Percentiles rank a stretch among this genome's conserved stretches.
phyloP scores from a whole-genome alignment of 176 grass and related monocot genomes.

The Lolium rigidum region DNA sequence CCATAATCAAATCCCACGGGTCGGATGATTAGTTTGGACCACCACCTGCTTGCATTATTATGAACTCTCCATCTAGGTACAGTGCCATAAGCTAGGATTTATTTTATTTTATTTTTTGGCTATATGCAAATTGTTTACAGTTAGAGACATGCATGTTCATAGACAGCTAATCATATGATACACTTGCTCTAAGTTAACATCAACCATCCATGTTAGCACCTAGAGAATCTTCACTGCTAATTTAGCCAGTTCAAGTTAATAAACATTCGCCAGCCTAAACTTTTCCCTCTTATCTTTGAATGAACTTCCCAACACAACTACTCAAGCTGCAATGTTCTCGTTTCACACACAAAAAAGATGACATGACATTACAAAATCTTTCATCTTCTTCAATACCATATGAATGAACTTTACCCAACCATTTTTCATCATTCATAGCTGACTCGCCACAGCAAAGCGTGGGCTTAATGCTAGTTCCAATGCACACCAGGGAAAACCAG shows the following conservation, averaged over 20 bases:
- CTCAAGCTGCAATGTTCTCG: neutral
- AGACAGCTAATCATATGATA: neutral
- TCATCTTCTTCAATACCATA: neutral
- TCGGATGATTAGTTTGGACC: slow-evolving; percentile 36
- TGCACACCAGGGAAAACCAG: slow-evolving; percentile 31
- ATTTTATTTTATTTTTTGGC: neutral
- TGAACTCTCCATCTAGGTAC: slow-evolving; percentile 37
- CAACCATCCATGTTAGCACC: neutral
- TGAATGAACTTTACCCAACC: neutral
- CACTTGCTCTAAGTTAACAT: neutral
- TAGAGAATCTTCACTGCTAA: neutral
- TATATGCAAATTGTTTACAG: slow-evolving; percentile 20
- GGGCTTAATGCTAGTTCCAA: neutral
- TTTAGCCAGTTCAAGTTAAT: neutral
- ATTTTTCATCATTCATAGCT: neutral
- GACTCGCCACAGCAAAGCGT: neutral
- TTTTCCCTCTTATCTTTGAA: neutral
- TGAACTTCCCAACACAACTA: neutral
- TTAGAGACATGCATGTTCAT: slow-evolving; percentile 12
- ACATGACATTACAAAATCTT: neutral
- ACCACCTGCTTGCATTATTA: neutral
- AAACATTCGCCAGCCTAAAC: neutral
- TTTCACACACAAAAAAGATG: neutral
- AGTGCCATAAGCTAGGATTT: slow-evolving; percentile 26
- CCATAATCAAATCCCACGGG: slow-evolving; percentile 38